Conservation (phyloP, 164 flowering plant species). For the Euptelea pleiosperma region DNA sequence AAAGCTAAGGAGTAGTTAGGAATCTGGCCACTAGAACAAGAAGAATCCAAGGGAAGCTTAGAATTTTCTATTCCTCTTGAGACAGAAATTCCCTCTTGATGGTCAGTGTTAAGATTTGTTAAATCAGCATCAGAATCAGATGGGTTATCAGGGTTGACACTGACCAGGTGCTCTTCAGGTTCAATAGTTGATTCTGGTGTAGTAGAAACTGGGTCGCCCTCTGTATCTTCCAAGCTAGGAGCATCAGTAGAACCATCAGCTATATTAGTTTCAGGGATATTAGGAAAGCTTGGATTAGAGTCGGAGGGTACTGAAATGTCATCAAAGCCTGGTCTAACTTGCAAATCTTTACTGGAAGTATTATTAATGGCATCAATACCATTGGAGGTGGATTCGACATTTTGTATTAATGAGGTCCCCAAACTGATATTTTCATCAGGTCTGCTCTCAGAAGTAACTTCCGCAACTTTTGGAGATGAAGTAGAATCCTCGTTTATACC, state of each 20-base stretch:
- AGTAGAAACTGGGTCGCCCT: conserved; percentile 20
- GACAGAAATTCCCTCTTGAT: conserved; percentile 23
- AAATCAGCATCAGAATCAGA: conserved; percentile 23
- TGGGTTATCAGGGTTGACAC: conserved; percentile 16
- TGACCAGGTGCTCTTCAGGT: conserved; percentile 24
- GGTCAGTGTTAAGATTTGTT: conserved; percentile 18
- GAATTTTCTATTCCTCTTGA: conserved; percentile 21
- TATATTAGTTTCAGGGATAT: conserved; percentile 25
- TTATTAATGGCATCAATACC: conserved; percentile 24
- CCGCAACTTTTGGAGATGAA: conserved; percentile 37
- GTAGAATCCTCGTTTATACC: conserved; percentile 42
- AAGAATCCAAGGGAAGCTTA: conserved; percentile 24
- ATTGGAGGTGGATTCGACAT: conserved; percentile 23
- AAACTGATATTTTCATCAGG: conserved; percentile 26
- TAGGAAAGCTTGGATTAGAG: conserved; percentile 16
- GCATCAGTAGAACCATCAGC: conserved; percentile 24
- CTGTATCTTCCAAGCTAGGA: conserved; percentile 26
- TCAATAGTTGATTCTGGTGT: conserved; percentile 25
- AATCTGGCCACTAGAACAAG: conserved; percentile 17
- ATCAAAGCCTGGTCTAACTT: conserved; percentile 28
- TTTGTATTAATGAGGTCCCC: conserved; percentile 15
- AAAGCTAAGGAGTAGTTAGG: conserved; percentile 24
- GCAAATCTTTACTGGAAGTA: conserved; percentile 30
- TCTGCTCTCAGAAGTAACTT: conserved; percentile 34
- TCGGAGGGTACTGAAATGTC: conserved; percentile 30